Base-by-base conservation (phyloP, 2,329 filamentous ascomycete species). In the Phoma herbarum region DNA sequence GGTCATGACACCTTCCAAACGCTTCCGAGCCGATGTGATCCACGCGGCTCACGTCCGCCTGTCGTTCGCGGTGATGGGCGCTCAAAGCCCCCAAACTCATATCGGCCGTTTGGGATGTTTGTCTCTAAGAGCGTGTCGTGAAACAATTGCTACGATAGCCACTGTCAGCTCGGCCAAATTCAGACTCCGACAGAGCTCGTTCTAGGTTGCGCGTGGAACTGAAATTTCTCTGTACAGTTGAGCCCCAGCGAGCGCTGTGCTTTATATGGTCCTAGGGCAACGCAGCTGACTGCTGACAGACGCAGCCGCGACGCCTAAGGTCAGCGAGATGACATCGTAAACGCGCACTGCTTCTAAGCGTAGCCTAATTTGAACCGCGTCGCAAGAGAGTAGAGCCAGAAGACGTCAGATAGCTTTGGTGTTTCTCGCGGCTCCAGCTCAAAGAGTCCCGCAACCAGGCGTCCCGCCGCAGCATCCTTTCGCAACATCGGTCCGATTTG, bases 381-480 rank as follows among this genome's bases (percentile, higher is more conserved):
- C 20, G 11, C n/a, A 18, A 16, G 22, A n/a, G 28, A 26, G n/a
- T 9, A 29, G 23, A 41, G 14, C 28, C 22, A 49, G 11, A 18
- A 23, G 14, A n/a, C 9, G 16, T 26, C 20, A 4, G 26, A 35
- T n/a, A 44, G 35, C 31, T 16, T 28, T 14, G 22, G 20, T 23
- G 33, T 23, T 22, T 14, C 18, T 28, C 26, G 11, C 20, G 42
- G 44, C 29, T 41, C 41, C 39, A 23, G 11, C 12, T 3, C 9
- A 14, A 44, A 20, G 23, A 43, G 29, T 43, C 20, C 44, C 22
- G 20, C 44, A 45, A 9, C 20, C 26, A 51, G 56, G 56, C 56
- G 51, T 59, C 50, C 56, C 50, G 56, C 56, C 56, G 56, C 56
- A 59, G 56, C 31, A 37, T 39, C 51, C 22, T 35, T n/a, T 23